Percentiles rank a stretch among this genome's conserved stretches.
Evolutionary conservation across 2,329 filamentous ascomycete genomes (phyloP).

Genomic region (Nothophoma quercina): DNA sequence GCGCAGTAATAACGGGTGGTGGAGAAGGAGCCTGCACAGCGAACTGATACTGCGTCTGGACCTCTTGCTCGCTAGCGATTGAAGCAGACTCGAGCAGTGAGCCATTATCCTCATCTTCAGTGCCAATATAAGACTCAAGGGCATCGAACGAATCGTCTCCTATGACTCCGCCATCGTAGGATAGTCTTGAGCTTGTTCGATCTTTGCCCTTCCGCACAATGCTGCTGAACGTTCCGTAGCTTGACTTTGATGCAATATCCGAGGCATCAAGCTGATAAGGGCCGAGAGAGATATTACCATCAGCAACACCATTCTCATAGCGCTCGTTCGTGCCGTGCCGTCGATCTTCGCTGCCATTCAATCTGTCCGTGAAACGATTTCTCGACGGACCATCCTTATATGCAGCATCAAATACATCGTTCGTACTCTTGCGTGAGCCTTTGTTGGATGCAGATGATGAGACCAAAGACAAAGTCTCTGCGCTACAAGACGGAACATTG

Average conservation of each 20-base stretch:
- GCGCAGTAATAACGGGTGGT: not conserved
- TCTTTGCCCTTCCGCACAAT: not conserved
- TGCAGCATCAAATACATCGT: slow-evolving; percentile 9
- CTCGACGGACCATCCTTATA: no score
- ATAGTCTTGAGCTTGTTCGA: not conserved
- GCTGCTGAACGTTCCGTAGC: slow-evolving; percentile 1
- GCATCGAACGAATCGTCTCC: slow-evolving; percentile 6
- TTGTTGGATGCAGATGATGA: not conserved
- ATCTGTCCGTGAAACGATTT: not conserved
- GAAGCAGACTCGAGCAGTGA: slow-evolving; percentile 16
- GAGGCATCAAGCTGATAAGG: slow-evolving; percentile 12
- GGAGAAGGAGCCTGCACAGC: not conserved
- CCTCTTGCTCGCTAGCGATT: not conserved
- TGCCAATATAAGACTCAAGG: slow-evolving; percentile 6
- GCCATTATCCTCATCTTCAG: slow-evolving; percentile 6
- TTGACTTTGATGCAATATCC: slow-evolving; percentile 13
- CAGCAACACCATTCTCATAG: not conserved
- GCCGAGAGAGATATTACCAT: not conserved
- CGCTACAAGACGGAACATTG: not conserved
- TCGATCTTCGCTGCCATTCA: not conserved
- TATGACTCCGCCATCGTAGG: not conserved
- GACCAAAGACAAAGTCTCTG: not conserved
- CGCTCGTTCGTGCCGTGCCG: not conserved
- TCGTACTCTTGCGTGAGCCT: not conserved
- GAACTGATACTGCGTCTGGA: not conserved